Evolutionary conservation across 2,329 filamentous ascomycete species (phyloP).

Genomic region (Exophiala xenobiotica): DNA sequence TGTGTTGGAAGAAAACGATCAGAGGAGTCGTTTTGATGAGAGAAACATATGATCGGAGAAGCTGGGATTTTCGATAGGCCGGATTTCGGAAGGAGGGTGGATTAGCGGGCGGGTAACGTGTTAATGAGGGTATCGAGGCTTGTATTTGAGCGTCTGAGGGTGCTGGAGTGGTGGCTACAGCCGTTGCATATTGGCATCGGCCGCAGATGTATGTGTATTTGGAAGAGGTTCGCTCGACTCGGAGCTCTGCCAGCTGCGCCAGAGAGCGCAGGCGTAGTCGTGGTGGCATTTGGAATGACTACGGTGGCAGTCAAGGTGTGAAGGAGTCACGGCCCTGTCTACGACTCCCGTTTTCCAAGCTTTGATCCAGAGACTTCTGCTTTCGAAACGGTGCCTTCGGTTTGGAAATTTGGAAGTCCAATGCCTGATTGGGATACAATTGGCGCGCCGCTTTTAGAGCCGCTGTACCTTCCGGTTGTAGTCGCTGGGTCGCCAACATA

Average conservation of each 20-base stretch:
- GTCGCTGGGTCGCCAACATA: too few species aligned
- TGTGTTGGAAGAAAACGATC: slow-evolving; percentile 82
- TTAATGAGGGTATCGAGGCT: slow-evolving; percentile 44
- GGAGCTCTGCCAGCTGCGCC: slow-evolving; percentile 37
- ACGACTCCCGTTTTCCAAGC: too few species aligned
- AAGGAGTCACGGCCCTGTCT: too few species aligned
- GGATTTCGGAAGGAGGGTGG: slow-evolving; percentile 84
- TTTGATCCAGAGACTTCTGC: too few species aligned
- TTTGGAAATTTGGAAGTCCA: too few species aligned
- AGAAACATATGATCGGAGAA: slow-evolving; percentile 83
- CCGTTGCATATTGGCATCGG: slow-evolving; percentile 42
- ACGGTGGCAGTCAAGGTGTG: neutral
- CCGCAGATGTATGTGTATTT: slow-evolving; percentile 29
- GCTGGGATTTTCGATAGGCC: slow-evolving; percentile 85
- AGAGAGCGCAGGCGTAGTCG: slow-evolving; percentile 47
- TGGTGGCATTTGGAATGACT: slow-evolving; percentile 49
- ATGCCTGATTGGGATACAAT: too few species aligned
- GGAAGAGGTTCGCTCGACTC: slow-evolving; percentile 33
- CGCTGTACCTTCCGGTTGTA: too few species aligned
- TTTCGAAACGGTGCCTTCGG: too few species aligned
- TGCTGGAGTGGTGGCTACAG: slow-evolving; percentile 53
- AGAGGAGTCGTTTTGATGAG: slow-evolving; percentile 81
- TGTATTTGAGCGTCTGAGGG: slow-evolving; percentile 51
- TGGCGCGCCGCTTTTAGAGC: too few species aligned
- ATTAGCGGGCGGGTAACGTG: slow-evolving; percentile 63